These are phyloP conservation scores for Aureobasidium vineae DNA, from an alignment of 2,329 filamentous ascomycete species.

Conservation along the genomic window DNA sequence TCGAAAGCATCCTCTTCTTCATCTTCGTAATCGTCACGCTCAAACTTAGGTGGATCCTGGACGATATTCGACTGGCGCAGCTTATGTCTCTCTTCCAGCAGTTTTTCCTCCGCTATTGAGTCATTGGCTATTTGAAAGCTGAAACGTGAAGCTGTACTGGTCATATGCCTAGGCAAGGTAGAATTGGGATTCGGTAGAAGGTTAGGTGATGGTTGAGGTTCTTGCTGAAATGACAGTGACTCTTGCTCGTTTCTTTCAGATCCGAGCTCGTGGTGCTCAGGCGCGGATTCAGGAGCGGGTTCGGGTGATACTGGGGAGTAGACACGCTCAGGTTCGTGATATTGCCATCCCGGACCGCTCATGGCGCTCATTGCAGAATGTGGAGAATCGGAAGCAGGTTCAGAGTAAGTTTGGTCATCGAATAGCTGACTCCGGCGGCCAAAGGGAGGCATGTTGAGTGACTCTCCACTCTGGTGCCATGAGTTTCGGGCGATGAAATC, in stretches of 20 bases:
- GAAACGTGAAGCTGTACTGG: constrained; percentile 72
- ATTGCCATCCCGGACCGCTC: constrained; percentile 17
- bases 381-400: constrained; percentile 31
- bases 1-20: constrained; percentile 39
- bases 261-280: constrained; percentile 2
- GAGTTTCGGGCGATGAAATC: constrained; percentile 49
- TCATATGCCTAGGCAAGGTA: constrained; percentile 44
- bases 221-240: neutral
- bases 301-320: constrained; percentile 26
- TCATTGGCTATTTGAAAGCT: constrained; percentile 79
- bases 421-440: constrained; percentile 38
- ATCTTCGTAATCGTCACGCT: constrained; percentile 21
- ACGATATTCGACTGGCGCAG: constrained; percentile 53
- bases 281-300: neutral
- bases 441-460: constrained; percentile 37
- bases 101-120: constrained; percentile 61
- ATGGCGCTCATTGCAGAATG: constrained; percentile 28
- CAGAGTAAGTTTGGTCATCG: constrained; percentile 30
- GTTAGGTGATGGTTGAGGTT: neutral
- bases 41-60: neutral
- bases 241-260: neutral
- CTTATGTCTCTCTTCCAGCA: constrained; percentile 70
- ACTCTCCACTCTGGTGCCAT: constrained; percentile 38
- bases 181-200: neutral
- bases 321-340: constrained; percentile 15